Percentiles rank a stretch among this genome's conserved stretches.
Evolutionary conservation across 2,329 filamentous ascomycete genomes (phyloP).

Genomic region (Pseudofabraea citricarpa): DNA sequence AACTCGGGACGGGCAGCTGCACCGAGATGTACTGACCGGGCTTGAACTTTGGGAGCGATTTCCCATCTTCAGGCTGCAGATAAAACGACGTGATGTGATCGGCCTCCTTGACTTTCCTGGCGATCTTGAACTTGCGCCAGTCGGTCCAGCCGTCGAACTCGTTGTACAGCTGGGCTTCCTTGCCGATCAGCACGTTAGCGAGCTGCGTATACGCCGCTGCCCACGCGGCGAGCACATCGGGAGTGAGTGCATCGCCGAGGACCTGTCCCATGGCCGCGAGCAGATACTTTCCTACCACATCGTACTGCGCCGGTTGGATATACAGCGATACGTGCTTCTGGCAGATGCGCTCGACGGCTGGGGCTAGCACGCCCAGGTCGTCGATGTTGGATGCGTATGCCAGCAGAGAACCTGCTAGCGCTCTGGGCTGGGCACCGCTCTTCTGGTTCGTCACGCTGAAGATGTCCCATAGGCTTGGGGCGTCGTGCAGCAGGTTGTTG

Average conservation of each 20-base stretch:
- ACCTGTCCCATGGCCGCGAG: slow-evolving; percentile 63
- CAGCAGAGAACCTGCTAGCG: slow-evolving; percentile 64
- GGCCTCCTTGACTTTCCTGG: slow-evolving; percentile 56
- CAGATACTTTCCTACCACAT: slow-evolving; percentile 63
- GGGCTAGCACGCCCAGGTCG: slow-evolving; percentile 54
- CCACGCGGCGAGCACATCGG: slow-evolving; percentile 67
- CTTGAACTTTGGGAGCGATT: slow-evolving; percentile 53
- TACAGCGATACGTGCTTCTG: slow-evolving; percentile 73
- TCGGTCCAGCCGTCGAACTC: slow-evolving; percentile 37
- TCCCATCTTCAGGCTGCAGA: slow-evolving; percentile 58
- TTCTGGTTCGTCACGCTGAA: slow-evolving; percentile 69
- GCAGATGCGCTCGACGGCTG: slow-evolving; percentile 62
- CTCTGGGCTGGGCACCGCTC: slow-evolving; percentile 63
- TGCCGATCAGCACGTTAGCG: slow-evolving; percentile 64
- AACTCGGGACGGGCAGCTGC: slow-evolving; percentile 53
- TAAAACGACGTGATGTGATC: slow-evolving; percentile 65
- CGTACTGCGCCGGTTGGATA: slow-evolving; percentile 64
- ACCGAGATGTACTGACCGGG: slow-evolving; percentile 73
- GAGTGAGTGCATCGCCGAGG: slow-evolving; percentile 62
- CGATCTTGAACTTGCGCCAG: slow-evolving; percentile 51
- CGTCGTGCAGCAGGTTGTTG: slow-evolving; percentile 56
- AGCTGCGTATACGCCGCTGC: slow-evolving; percentile 65
- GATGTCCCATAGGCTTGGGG: slow-evolving; percentile 62
- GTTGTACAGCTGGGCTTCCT: slow-evolving; percentile 59
- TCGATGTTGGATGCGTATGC: slow-evolving; percentile 72